Evolutionary conservation across 139 green algal species (phyloP).

Genomic region (Eudorina sp.): DNA sequence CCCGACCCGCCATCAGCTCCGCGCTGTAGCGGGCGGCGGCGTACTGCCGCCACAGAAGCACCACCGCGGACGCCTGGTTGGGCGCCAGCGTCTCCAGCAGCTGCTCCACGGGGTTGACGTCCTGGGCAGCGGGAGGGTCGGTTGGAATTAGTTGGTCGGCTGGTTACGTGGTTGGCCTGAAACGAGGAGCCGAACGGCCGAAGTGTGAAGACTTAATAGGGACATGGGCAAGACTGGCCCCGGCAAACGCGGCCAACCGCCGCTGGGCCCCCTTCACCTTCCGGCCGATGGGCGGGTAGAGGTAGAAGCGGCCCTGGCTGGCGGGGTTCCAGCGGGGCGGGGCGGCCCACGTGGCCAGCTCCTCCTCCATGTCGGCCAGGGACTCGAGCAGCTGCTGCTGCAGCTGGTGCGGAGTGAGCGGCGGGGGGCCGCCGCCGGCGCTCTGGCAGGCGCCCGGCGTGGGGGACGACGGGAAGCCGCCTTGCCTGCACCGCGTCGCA

Average conservation of each 20-base stretch:
- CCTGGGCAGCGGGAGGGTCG: neutral
- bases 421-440: neutral
- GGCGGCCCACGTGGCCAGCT: slow-evolving; percentile 17
- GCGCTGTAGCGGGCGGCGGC: slow-evolving; percentile 28
- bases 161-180: too few species aligned
- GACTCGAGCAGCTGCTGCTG: slow-evolving; percentile 2
- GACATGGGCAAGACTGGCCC: too few species aligned
- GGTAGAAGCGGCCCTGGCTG: slow-evolving; percentile 31
- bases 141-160: too few species aligned
- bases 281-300: slow-evolving; percentile 43
- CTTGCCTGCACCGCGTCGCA: slow-evolving; percentile 1
- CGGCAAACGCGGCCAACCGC: too few species aligned
- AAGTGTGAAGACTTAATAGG: too few species aligned
- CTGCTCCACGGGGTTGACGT: slow-evolving; percentile 21
- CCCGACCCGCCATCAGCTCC: slow-evolving; percentile 43
- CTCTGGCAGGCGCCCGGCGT: neutral
- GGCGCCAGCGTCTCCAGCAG: slow-evolving; percentile 22
- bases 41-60: slow-evolving; percentile 41
- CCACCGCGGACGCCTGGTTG: slow-evolving; percentile 1
- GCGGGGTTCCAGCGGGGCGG: neutral
- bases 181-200: too few species aligned
- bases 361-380: slow-evolving; percentile 25
- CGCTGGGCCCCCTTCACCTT: slow-evolving; percentile 1
- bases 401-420: slow-evolving; percentile 1
- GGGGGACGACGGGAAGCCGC: neutral